Base-by-base conservation (phyloP, 1,284 basidiomycete genomes). In the Cutaneotrichosporon sp. region DNA sequence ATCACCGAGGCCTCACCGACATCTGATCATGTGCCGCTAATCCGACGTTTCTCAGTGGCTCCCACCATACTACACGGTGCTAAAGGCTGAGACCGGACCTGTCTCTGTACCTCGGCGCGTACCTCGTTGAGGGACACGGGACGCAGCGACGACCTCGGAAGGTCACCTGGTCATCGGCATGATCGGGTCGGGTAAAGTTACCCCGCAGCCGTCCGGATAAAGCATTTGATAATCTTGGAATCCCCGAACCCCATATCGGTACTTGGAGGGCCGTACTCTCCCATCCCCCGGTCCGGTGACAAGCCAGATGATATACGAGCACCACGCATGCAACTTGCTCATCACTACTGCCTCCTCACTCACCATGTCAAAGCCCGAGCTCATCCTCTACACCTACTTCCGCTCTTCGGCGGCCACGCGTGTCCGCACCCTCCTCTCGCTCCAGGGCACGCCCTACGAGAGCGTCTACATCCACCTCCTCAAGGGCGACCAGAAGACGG, bases 361-460 rank as follows among this genome's bases (percentile, higher is more conserved):
- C 20, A 9, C 29, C 43, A 25, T 50, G 46, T 29, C 49, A 25
- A 18, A 43, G 13, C 49, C 38, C 14, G n/a, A 56, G 38, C 38
- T 60, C 49, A 66, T 58, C 18, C 59, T 66, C 31, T 66, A 66
- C 59, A 57, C 46, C 43, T 66, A 66, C 61, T 63, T 63, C 56
- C 64, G 64, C 56, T 63, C 61, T 11, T 58, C 56, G 8, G 64
- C 64, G 4, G 54, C 61, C 8, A 56, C 61, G 36, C 64, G 64
- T 36, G 64, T 66, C 22, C 64, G 64, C 56, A 66, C 64, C 18
- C 55, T 62, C 20, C 42, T 66, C 42, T 59, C 53, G 27, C 43
- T 58, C 36, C 64, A 63, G 47, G 53, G 42, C 56, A 47, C 62
- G 22, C 25, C 36, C 53, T 55, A 60, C 52, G 54, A 55, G 11